Conservation (phyloP, 805 yeast genomes). For the Cyberlindnera samutprakarnensis region DNA sequence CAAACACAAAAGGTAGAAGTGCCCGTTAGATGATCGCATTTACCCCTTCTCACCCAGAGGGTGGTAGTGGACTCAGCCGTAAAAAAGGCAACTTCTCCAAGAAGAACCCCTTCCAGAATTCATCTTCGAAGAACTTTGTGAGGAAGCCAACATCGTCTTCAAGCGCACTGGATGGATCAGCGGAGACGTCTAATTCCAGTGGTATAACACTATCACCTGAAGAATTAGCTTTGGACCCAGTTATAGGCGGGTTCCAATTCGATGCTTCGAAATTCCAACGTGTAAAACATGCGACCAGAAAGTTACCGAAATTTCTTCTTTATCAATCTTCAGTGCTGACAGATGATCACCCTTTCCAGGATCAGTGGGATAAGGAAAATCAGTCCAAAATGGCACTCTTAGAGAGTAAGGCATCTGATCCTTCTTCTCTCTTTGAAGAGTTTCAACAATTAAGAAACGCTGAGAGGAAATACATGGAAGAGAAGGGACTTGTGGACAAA, state of each 20-base stretch:
- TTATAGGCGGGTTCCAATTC: constrained; percentile 20
- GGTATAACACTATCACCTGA: not conserved
- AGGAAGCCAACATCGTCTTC: no score
- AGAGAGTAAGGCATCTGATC: constrained; percentile 47
- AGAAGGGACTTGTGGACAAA: constrained; percentile 74
- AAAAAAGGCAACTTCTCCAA: not conserved
- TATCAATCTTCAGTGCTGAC: constrained; percentile 29
- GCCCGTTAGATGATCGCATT: no score
- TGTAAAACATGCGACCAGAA: constrained; percentile 15
- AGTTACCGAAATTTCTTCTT: constrained; percentile 28
- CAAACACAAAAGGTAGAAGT: no score
- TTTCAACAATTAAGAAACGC: constrained; percentile 64
- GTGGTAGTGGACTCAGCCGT: no score
- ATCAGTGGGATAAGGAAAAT: constrained; percentile 71
- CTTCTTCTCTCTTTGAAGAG: constrained; percentile 67
- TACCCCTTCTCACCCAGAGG: no score
- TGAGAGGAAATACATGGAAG: constrained; percentile 77
- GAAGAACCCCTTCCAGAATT: constrained; percentile 1
- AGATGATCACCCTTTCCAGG: constrained; percentile 24
- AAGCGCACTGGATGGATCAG: no score
- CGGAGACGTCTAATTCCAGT: no score
- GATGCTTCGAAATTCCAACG: constrained; percentile 3
- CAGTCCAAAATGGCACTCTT: constrained; percentile 51
- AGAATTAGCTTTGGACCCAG: constrained; percentile 9
- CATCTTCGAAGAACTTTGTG: not conserved